phyloP scores from a whole-genome alignment of 306 rosid genomes.

The Lathyrus oleraceus region DNA sequence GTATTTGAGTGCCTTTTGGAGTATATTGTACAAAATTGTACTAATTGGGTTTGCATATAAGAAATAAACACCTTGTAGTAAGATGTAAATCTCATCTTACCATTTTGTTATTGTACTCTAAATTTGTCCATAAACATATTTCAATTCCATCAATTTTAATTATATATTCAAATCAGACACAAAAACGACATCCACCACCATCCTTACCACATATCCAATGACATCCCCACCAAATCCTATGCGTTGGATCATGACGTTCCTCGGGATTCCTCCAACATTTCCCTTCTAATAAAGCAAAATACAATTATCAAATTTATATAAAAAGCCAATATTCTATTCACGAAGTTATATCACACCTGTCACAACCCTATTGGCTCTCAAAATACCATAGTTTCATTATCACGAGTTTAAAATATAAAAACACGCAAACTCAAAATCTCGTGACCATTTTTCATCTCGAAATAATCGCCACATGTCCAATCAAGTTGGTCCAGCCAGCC shows the following conservation, averaged over 20 bases:
- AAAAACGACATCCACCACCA: neutral
- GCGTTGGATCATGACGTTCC: slow-evolving; percentile 26
- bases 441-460: slow-evolving; percentile 18
- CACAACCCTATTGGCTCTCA: slow-evolving; percentile 26
- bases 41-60: too few species aligned
- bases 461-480: slow-evolving; percentile 19
- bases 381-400: neutral
- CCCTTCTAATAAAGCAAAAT: neutral
- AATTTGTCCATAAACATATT: too few species aligned
- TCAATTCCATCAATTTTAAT: too few species aligned
- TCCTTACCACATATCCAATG: neutral
- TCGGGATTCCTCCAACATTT: slow-evolving; percentile 33
- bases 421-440: slow-evolving; percentile 26
- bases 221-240: slow-evolving; percentile 26
- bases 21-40: too few species aligned
- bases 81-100: too few species aligned
- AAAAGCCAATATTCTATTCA: neutral
- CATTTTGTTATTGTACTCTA: too few species aligned
- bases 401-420: neutral
- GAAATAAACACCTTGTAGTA: too few species aligned
- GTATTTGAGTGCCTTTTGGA: too few species aligned
- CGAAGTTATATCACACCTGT: slow-evolving; percentile 30
- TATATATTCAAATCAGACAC: neutral
- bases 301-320: neutral
- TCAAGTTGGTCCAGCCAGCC: slow-evolving; percentile 40